Base-by-base conservation (phyloP, 1,284 basidiomycete genomes). In the Moesziomyces globuligerus region DNA sequence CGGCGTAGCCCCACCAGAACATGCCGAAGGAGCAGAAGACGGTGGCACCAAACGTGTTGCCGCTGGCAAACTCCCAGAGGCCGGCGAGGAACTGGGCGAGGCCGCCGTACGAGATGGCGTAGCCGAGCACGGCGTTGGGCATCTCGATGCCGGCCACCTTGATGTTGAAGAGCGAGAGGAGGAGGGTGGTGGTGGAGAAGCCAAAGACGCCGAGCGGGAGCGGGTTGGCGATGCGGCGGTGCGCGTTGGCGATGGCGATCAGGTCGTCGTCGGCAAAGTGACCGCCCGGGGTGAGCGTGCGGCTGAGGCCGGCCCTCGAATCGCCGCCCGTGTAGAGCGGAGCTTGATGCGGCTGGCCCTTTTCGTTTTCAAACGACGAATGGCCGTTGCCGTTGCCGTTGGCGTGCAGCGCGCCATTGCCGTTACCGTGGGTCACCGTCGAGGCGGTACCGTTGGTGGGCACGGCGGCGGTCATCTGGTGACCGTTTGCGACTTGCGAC, bases 1-100 rank as follows among this genome's bases (percentile, higher is more conserved):
- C 62, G 1, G 57, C 4, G 57, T 66, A 76, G 36, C 74, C 74
- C 74, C 74, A 76, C 74, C 74, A 76, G 51, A 76, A 76, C 57
- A 59, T 57, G 41, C 66, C 65, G 48, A 72, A 72, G 25, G 54
- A 54, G 47, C 49, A 55, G 38, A 71, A 76, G 11, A 75, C 65
- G 17, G 72, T 72, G 13, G 64, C 75, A 50, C 71, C 75, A 21
- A 76, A 71, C 5, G 73, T 76, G 66, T 76, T 76, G 10, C 75
- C 75, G 25, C 29, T 25, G 0, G 73, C 73, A 55, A 76, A 76
- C 45, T 76, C 75, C 70, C 72, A 75, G 6, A 76, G 52, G 21
- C 75, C 75, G 8, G 75, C 75, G 6, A 76, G 62, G 57, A 62
- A 75, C 41, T 76, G 75, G 2, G 56, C 60, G 3, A 70, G 47